Conservation (phyloP, 169 alveolate species). For the Eimeria praecox region DNA sequence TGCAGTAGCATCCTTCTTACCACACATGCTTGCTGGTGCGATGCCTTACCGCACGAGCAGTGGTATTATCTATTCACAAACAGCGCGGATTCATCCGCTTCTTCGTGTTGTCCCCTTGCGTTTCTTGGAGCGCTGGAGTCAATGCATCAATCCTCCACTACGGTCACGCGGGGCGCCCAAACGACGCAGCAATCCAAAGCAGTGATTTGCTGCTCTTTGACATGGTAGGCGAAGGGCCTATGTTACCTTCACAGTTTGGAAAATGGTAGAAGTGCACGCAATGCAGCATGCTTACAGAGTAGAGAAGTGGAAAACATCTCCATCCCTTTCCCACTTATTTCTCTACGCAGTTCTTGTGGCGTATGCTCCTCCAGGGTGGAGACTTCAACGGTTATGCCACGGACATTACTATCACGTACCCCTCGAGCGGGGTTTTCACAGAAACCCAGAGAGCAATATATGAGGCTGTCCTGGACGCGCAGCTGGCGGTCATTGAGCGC, state of each 20-base stretch:
- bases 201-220: conserved; percentile 78
- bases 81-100: not conserved
- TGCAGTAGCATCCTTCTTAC: not conserved
- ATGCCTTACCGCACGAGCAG: not conserved
- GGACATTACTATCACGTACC: conserved; percentile 93
- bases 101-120: not conserved
- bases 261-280: not conserved
- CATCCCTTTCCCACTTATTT: not conserved
- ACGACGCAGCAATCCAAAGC: conserved; percentile 58
- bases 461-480: conserved; percentile 90
- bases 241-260: not conserved
- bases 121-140: conserved; percentile 62
- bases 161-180: conserved; percentile 83
- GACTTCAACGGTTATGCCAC: conserved; percentile 90
- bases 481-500: conserved; percentile 84
- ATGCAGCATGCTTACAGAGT: not conserved
- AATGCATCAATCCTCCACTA: conserved; percentile 80
- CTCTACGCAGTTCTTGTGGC: not conserved
- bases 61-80: not conserved
- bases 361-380: conserved; percentile 86
- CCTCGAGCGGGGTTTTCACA: conserved; percentile 91
- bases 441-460: conserved; percentile 90
- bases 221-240: conserved; percentile 31
- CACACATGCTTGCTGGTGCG: not conserved
- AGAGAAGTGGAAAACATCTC: not conserved